These are phyloP conservation scores for Picochlorum sp. DNA, from an alignment of 139 green algal species.

Conservation along the genomic window DNA sequence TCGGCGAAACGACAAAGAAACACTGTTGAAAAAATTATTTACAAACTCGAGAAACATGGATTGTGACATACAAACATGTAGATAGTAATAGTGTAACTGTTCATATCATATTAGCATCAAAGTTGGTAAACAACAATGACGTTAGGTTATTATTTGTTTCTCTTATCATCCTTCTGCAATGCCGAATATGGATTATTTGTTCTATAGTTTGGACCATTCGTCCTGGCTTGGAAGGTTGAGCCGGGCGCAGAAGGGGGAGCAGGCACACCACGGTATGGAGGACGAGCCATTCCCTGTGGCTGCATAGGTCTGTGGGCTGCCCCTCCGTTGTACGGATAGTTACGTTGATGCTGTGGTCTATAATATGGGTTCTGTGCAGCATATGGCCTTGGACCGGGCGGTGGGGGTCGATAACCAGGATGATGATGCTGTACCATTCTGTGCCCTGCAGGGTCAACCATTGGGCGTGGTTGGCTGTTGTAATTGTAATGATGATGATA, in stretches of 20 bases:
- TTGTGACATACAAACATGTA: slow-evolving; percentile 5
- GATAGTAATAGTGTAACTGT: too few relatives aligned
- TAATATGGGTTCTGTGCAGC: too few relatives aligned
- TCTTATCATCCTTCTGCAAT: not conserved
- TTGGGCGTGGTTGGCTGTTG: not conserved
- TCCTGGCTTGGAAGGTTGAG: not conserved
- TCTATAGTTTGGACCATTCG: not conserved
- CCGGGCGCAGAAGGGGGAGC: not conserved
- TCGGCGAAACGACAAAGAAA: not conserved
- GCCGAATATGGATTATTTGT: not conserved
- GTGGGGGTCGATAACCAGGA: too few relatives aligned
- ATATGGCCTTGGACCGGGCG: too few relatives aligned
- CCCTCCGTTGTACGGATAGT: too few relatives aligned
- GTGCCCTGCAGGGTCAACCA: not conserved
- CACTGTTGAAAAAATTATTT: slow-evolving; percentile 8
- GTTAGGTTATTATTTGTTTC: not conserved
- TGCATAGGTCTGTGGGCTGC: too few relatives aligned
- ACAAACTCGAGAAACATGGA: slow-evolving; percentile 12
- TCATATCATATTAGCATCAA: too few relatives aligned
- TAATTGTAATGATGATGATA: not conserved
- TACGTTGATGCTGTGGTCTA: too few relatives aligned
- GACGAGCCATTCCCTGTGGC: too few relatives aligned
- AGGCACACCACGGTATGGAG: too few relatives aligned
- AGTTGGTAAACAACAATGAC: too few relatives aligned
- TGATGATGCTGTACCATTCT: not conserved